phyloP scores from a whole-genome alignment of 2,329 filamentous ascomycete genomes.

The Xylariaceae sp. region DNA sequence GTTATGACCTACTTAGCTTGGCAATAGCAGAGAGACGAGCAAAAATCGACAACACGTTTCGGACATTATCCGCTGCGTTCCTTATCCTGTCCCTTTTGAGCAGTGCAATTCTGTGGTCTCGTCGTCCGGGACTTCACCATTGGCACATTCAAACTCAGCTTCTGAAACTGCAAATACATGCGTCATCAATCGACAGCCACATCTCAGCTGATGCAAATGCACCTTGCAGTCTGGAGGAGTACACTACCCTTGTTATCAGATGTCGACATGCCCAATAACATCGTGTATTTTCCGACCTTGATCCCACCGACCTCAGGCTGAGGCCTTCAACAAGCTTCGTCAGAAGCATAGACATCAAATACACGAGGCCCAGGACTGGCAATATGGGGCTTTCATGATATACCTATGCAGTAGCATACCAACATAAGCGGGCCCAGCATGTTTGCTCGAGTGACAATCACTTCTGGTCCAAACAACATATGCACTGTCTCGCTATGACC shows the following conservation, averaged over 20 bases:
- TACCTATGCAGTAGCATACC: too few relatives aligned
- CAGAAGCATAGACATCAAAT: slow-evolving; percentile 10
- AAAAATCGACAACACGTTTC: slow-evolving; percentile 41
- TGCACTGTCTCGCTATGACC: too few relatives aligned
- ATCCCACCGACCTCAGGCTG: too few relatives aligned
- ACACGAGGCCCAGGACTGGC: slow-evolving; percentile 12
- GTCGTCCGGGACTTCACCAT: slow-evolving; percentile 24
- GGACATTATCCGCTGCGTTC: slow-evolving; percentile 40
- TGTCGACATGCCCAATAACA: slow-evolving; percentile 8
- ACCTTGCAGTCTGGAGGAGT: too few relatives aligned
- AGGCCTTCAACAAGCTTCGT: too few relatives aligned
- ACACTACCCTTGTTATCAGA: too few relatives aligned
- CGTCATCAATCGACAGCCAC: too few relatives aligned
- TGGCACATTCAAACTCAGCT: slow-evolving; percentile 17
- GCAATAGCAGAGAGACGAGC: slow-evolving; percentile 64
- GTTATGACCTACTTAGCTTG: slow-evolving; percentile 70
- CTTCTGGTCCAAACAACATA: neutral
- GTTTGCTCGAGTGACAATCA: slow-evolving; percentile 17
- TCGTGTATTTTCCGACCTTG: slow-evolving; percentile 10
- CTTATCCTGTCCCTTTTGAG: slow-evolving; percentile 31
- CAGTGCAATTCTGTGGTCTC: slow-evolving; percentile 22
- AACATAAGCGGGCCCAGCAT: slow-evolving; percentile 5
- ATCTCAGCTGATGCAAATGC: too few relatives aligned
- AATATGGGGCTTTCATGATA: slow-evolving; percentile 7
- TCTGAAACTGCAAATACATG: slow-evolving; percentile 7